Evolutionary conservation across 208 protist species (phyloP).

Genomic region (Hexamita inflata): DNA sequence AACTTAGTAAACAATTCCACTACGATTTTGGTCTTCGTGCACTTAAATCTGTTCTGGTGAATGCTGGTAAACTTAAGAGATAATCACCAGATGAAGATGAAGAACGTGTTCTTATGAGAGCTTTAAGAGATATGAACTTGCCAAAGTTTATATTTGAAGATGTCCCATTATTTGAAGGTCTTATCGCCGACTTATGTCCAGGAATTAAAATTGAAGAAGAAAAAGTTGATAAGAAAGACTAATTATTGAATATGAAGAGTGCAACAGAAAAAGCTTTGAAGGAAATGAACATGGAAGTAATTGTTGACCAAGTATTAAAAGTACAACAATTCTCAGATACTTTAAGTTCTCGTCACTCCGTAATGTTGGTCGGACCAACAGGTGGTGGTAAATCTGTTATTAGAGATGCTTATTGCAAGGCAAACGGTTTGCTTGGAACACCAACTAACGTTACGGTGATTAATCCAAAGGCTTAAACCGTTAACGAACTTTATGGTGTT

Average conservation of each 20-base stretch:
- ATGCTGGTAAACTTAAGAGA: conserved; percentile 90
- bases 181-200: conserved; percentile 91
- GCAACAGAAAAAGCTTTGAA: conserved; percentile 61
- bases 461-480: conserved; percentile 88
- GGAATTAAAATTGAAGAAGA: conserved; percentile 57
- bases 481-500: conserved; percentile 85
- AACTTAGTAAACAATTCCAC: conserved; percentile 94
- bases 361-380: conserved; percentile 90
- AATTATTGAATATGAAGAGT: background rate
- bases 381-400: conserved; percentile 89
- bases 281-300: conserved; percentile 59
- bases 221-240: background rate
- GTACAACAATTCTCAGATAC: conserved; percentile 95
- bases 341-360: conserved; percentile 88
- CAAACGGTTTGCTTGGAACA: conserved; percentile 70
- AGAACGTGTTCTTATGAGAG: conserved; percentile 84
- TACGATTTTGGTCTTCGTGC: conserved; percentile 95
- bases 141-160: conserved; percentile 98
- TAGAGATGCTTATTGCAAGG: conserved; percentile 70
- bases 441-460: conserved; percentile 74
- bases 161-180: conserved; percentile 86
- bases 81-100: conserved; percentile 36
- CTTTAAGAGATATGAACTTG: conserved; percentile 93
- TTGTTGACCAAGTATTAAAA: conserved; percentile 80
- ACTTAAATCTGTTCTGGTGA: conserved; percentile 89